Conservation (phyloP, 164 flowering plant species). For the Echeveria elegans region DNA sequence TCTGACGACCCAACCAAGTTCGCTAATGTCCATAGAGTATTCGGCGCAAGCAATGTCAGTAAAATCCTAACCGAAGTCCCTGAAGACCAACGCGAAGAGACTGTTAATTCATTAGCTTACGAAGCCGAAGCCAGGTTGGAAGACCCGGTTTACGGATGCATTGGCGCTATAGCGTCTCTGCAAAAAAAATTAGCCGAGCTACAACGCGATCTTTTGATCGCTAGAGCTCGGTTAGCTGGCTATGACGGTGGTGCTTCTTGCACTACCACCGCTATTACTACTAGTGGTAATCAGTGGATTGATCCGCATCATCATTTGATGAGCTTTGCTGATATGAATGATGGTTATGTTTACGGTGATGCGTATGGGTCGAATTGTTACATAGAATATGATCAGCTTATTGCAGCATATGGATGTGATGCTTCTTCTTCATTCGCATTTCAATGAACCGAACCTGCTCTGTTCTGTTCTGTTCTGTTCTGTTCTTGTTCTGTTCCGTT, state of each 20-base stretch:
- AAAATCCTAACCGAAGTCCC: slow-evolving; percentile 66
- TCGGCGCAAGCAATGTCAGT: slow-evolving; percentile 79
- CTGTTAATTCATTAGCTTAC: slow-evolving; percentile 57
- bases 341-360: too few species aligned
- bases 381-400: neutral
- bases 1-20: slow-evolving; percentile 57
- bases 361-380: neutral
- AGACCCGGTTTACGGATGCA: slow-evolving; percentile 83
- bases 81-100: slow-evolving; percentile 49
- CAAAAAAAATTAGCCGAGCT: slow-evolving; percentile 54
- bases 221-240: slow-evolving; percentile 52
- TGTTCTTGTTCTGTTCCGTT: too few species aligned
- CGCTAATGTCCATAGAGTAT: slow-evolving; percentile 70
- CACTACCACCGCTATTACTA: too few species aligned
- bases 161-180: slow-evolving; percentile 63
- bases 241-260: slow-evolving; percentile 13
- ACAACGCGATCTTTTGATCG: slow-evolving; percentile 59
- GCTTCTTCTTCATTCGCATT: neutral
- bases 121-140: slow-evolving; percentile 73
- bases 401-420: neutral
- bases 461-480: too few species aligned
- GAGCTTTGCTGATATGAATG: neutral
- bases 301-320: neutral
- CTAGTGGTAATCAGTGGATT: neutral
- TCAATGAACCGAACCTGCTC: too few species aligned